These are phyloP conservation scores for Paraphaeosphaeria minitans DNA, from an alignment of 2,329 filamentous ascomycete genomes.

Conservation along the genomic window DNA sequence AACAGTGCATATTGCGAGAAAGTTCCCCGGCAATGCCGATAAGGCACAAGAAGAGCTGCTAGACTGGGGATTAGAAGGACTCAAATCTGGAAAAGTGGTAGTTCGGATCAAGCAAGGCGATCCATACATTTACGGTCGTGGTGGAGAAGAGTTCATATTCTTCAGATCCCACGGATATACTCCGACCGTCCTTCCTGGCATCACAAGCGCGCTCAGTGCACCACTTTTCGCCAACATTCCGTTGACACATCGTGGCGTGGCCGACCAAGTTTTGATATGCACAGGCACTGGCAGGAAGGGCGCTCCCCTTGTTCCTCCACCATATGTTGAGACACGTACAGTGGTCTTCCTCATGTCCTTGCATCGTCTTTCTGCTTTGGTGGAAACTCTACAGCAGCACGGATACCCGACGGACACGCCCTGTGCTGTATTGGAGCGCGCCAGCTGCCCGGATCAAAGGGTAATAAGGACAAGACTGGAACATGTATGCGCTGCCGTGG, in stretches of 20 bases:
- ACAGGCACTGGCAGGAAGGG: conserved; percentile 95
- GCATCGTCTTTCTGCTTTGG: conserved; percentile 77
- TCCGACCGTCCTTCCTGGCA: conserved; percentile 79
- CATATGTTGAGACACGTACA: conserved; percentile 76
- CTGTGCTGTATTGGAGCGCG: conserved; percentile 90
- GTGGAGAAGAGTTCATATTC: conserved; percentile 88
- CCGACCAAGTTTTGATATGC: conserved; percentile 94
- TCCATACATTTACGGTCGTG: conserved; percentile 93
- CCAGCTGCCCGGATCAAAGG: conserved; percentile 91
- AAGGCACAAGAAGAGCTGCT: conserved; percentile 89
- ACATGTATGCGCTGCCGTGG: conserved; percentile 79
- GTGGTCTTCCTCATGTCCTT: conserved; percentile 95
- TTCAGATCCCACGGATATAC: conserved; percentile 75
- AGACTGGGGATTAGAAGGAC: conserved; percentile 72
- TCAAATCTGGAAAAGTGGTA: conserved; percentile 75
- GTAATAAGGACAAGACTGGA: conserved; percentile 87
- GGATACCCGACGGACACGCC: conserved; percentile 78
- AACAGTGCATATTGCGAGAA: conserved; percentile 88
- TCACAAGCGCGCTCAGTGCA: conserved; percentile 85
- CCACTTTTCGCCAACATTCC: conserved; percentile 89
- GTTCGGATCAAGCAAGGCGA: conserved; percentile 94
- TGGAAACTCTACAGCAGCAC: conserved; percentile 65
- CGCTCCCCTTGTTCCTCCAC: conserved; percentile 77
- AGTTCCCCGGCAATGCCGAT: conserved; percentile 97
- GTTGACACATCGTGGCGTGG: conserved; percentile 83